phyloP scores from a whole-genome alignment of 306 rosid species.

The Castanea sativa region DNA sequence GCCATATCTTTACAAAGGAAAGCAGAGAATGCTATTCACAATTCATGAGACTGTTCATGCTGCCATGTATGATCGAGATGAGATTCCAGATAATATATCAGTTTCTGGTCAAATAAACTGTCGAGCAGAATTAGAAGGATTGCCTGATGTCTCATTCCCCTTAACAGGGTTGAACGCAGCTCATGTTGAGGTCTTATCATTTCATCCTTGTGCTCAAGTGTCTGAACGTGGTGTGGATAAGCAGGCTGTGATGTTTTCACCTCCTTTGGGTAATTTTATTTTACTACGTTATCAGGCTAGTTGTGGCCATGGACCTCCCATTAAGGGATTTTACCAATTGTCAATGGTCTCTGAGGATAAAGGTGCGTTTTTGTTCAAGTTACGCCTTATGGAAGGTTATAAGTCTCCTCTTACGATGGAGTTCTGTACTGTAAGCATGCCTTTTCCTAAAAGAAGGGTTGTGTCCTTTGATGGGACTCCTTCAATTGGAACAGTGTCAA shows the following conservation, averaged over 20 bases:
- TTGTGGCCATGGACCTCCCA: slow-evolving; percentile 73
- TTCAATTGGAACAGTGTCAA: slow-evolving; percentile 82
- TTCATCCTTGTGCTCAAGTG: slow-evolving; percentile 86
- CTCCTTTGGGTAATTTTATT: slow-evolving; percentile 91
- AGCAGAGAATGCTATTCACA: slow-evolving; percentile 72
- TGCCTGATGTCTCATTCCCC: slow-evolving; percentile 95
- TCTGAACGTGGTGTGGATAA: slow-evolving; percentile 82
- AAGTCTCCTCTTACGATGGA: slow-evolving; percentile 88
- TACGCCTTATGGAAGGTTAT: slow-evolving; percentile 87
- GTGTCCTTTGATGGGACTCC: slow-evolving; percentile 93
- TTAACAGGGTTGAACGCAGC: slow-evolving; percentile 55
- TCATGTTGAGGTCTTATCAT: slow-evolving; percentile 67
- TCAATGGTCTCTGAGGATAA: slow-evolving; percentile 98
- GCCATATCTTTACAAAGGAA: slow-evolving; percentile 90
- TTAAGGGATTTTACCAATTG: slow-evolving; percentile 89
- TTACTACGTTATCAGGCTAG: slow-evolving; percentile 79
- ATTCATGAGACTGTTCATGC: slow-evolving; percentile 82
- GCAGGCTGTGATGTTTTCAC: slow-evolving; percentile 88
- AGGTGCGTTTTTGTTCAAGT: slow-evolving; percentile 93
- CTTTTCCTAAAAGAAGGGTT: slow-evolving; percentile 86
- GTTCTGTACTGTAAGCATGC: slow-evolving; percentile 81
- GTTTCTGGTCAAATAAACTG: slow-evolving; percentile 92
- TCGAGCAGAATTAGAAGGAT: slow-evolving; percentile 88
- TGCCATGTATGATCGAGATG: slow-evolving; percentile 89
- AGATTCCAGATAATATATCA: slow-evolving; percentile 79